Base-by-base conservation (phyloP, 441 rosid species). In the Metrosideros polymorpha region DNA sequence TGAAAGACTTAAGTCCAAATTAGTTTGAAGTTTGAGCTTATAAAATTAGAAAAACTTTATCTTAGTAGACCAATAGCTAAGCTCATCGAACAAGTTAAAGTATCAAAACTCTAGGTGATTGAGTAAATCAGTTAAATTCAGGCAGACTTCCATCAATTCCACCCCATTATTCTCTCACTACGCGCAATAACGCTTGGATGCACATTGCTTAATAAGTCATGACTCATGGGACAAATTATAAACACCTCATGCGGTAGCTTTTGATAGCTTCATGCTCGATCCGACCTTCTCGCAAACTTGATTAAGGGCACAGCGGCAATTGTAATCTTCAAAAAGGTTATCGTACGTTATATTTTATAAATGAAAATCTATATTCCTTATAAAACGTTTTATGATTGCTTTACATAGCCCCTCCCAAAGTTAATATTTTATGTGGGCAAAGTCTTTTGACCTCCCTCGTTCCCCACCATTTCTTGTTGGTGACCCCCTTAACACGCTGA, bases 241-340 rank as follows among this genome's bases (percentile, higher is more conserved):
- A 19, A 66, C 77, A 9, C 5, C 71, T 59, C 10, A 29, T 2
- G 1, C 0, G 3, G 71, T 0, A 61, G 24, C 1, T 6, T 2
- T 0, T 19, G 27, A 35, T 35, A 9, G 15, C 12, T 19, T 9
- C 35, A 19, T 66, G 19, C 2, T 66, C 3, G 27, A 66, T 66
- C 0, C 22, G 6, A 42, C 0, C 2, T 66, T 66, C 19, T 35
- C 27, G 2, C 32, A 32, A 32, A 18, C 0, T 18, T 1, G 22
- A 63, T 0, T 1, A 0, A 8, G 0, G 7, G 1, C 4, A 8
- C 0, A 1, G 8, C 0, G 0, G 0, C 0, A 35, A 0, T 35
- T 10, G 0, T 0, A 66, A 5, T 9, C 6, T 19, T 35, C 0
- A 2, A 4, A 66, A 19, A 32, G 2, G 4, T 35, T 0, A 0